These are phyloP conservation scores for Gossypioides kirkii DNA, from an alignment of 345 rosid genomes.

Conservation along the genomic window DNA sequence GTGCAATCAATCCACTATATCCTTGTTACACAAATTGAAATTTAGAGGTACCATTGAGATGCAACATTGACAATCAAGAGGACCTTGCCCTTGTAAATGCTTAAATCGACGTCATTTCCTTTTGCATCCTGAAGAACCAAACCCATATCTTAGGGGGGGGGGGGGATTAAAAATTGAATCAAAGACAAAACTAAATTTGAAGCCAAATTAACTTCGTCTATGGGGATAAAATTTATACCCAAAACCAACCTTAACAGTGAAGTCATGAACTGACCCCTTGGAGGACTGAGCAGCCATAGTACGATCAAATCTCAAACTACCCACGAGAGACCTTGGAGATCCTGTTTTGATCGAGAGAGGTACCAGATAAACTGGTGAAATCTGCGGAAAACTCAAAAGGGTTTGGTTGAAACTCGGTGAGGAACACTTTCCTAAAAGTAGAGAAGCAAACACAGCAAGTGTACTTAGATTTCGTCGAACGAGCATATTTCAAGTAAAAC, in stretches of 20 bases:
- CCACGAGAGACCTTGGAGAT: slow-evolving; percentile 14
- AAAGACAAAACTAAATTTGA: not conserved
- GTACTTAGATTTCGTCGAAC: not conserved
- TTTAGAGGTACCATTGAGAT: slow-evolving; percentile 64
- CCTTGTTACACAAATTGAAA: not conserved
- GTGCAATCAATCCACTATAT: not conserved
- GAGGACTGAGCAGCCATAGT: slow-evolving; percentile 63
- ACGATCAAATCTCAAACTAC: slow-evolving; percentile 35
- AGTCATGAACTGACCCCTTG: slow-evolving; percentile 54
- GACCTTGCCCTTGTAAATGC: slow-evolving; percentile 79
- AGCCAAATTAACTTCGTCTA: not conserved
- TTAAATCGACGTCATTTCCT: slow-evolving; percentile 69
- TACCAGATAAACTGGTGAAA: slow-evolving; percentile 21
- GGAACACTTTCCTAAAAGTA: slow-evolving; percentile 10
- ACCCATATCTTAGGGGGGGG: not conserved
- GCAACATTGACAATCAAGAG: slow-evolving; percentile 94
- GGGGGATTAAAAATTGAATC: not conserved
- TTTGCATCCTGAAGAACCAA: slow-evolving; percentile 55
- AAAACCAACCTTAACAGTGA: slow-evolving; percentile 72
- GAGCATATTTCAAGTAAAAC: not conserved
- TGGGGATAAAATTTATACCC: not conserved
- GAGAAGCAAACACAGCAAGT: slow-evolving; percentile 18
- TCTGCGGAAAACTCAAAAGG: slow-evolving; percentile 14
- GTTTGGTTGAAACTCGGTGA: slow-evolving; percentile 22
- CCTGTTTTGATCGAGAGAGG: slow-evolving; percentile 20